Base-by-base conservation (phyloP, 257 asterid species). In the Capsicum chinense region DNA sequence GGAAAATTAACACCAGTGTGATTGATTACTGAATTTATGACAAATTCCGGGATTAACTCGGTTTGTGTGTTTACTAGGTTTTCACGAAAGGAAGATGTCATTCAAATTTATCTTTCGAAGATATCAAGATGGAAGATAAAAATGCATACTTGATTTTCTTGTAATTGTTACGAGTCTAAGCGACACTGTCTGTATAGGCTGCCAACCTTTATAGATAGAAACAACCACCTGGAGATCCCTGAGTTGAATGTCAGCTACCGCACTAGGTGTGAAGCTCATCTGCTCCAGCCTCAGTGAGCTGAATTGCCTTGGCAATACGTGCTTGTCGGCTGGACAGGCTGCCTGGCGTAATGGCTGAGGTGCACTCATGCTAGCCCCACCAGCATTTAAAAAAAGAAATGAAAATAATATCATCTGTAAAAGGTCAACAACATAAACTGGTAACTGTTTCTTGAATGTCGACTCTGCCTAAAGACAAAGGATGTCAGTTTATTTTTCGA, bases 231-330 rank as follows among this genome's bases (percentile, higher is more conserved):
- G 62, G 48, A 52, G 48, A 54, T 76, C 63, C 63, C 63, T 13
- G 60, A 14, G 63, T 76, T 54, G 63, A 52, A 76, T 76, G 44
- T 21, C 81, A 76, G 62, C 62, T 74, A 21, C 11, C n/a, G 13
- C n/a, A 54, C 63, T 76, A 52, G 81, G 81, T 26, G 81, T 54
- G 63, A 26, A 73, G 81, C 50, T 54, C 81, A 78, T 78, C 64
- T 78, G 48, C 81, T 52, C 63, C 81, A 52, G 63, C 48, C 81
- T 76, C 52, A 26, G 81, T 76, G 19, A 76, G 42, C 44, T 21
- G 81, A 21, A 52, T 76, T 54, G 37, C 63, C 81, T 76, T 76
- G 81, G 81, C 42, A 76, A 52, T 76, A 50, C 19, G 62, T 76
- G 19, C 42, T 76, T 76, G 81, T 21, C 7, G 26, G 47, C 62